A percentile compares a stretch with the other conserved stretches of the same genome.
phyloP scores from a whole-genome alignment of 192 early-diverging fungal species.

The Coemansia sp. region DNA sequence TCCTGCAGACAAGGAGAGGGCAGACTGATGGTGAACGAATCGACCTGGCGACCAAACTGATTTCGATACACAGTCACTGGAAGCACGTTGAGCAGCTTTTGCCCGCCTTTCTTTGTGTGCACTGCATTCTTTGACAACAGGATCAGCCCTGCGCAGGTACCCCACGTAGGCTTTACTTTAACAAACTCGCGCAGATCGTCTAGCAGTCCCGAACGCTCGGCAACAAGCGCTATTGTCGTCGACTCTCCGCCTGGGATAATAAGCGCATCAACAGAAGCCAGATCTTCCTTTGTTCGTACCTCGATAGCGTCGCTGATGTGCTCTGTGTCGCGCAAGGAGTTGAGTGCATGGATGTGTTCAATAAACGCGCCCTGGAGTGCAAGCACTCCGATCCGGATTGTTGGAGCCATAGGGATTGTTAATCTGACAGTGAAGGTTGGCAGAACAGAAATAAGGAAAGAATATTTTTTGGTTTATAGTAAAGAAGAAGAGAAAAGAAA shows the following conservation, averaged over 20 bases:
- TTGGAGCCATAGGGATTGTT: slow-evolving; percentile 22
- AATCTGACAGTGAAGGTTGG: not conserved
- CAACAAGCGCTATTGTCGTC: slow-evolving; percentile 90
- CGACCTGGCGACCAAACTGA: slow-evolving; percentile 91
- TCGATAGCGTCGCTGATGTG: slow-evolving; percentile 37
- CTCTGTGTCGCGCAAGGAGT: slow-evolving; percentile 63
- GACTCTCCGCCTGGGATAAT: slow-evolving; percentile 96
- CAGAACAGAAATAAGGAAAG: not conserved
- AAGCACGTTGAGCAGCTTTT: slow-evolving; percentile 80
- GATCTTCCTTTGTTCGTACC: slow-evolving; percentile 72
- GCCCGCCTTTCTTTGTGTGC: slow-evolving; percentile 82
- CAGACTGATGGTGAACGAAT: slow-evolving; percentile 82
- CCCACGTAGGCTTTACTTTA: slow-evolving; percentile 78
- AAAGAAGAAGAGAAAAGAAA: slow-evolving; percentile 1
- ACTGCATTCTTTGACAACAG: slow-evolving; percentile 76
- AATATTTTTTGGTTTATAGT: not conserved
- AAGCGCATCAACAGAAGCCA: slow-evolving; percentile 77
- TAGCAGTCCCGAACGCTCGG: slow-evolving; percentile 80
- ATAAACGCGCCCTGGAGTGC: slow-evolving; percentile 97
- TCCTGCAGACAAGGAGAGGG: slow-evolving; percentile 54
- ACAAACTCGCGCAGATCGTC: slow-evolving; percentile 81
- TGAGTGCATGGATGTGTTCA: slow-evolving; percentile 86
- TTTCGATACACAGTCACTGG: slow-evolving; percentile 86
- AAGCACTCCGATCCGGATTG: slow-evolving; percentile 48
- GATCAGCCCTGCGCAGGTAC: slow-evolving; percentile 97